Evolutionary conservation across 2,329 filamentous ascomycete species (phyloP), one percentile per base, ranked within the genome.

Genomic region (Colletotrichum caudatum): DNA sequence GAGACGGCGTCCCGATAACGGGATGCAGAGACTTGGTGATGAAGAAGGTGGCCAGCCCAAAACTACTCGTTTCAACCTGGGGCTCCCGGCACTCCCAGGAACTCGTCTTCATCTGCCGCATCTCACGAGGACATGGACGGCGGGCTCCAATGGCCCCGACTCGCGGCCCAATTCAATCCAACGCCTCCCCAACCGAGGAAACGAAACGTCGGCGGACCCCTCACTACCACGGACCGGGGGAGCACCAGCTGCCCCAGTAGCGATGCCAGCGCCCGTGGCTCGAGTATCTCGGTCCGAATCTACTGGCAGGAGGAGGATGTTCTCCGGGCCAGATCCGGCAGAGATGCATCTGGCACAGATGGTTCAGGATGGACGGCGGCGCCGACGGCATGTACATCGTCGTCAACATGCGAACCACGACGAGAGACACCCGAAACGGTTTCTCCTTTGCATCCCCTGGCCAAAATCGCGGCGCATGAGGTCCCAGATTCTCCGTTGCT

Each of bases 401-500:
- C 67, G 67, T 71, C 71, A 62, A 72, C 68, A 61, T 65, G 71
- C 66, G 67, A 68, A 61, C 73, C 59, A 68, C 71, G 61, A 68
- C 20, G 69, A 69, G 64, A 73, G 75, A 44, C 76, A 76, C 37
- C 81, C 81, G 2, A 84, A 82, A 60, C 80, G 79, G 18, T 89
- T 89, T 69, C 74, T 89, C 5, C 85, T 85, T 67, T 90, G 87
- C 76, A 84, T 89, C 66, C 87, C 89, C 4, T 86, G 85, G 81
- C 78, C 90, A 63, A 84, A 84, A 76, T 89, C 89, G 53, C 80
- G 81, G 59, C 84, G 82, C 63, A 83, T 89, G 71, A 85, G 89
- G 48, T 79, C 82, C 48, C 88, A 90, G 74, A 84, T 91, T 50
- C 76, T 91, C 66, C 86, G 86, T 41, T 91, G 88, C 77, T 84